A percentile compares a stretch with the other conserved stretches of the same genome.
Evolutionary conservation across 208 protist species (phyloP).

Genomic region (Leishmania major): DNA sequence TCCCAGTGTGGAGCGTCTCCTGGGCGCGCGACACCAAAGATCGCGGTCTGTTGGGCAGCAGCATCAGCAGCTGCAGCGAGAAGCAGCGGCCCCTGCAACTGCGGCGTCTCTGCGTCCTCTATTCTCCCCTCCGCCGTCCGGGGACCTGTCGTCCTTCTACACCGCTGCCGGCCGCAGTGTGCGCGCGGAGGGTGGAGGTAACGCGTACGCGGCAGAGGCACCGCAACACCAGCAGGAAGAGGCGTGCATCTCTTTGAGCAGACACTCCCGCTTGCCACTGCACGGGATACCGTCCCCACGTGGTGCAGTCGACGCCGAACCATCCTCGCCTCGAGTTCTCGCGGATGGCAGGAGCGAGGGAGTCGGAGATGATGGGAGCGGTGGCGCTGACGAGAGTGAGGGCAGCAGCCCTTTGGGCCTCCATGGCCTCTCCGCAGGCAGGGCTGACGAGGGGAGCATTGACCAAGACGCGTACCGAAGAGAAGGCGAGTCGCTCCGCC

Average conservation of each 20-base stretch:
- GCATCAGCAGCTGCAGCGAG: not conserved
- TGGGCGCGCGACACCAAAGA: constrained; percentile 14
- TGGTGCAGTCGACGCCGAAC: not conserved
- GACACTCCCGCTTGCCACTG: not conserved
- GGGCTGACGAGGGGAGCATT: not conserved
- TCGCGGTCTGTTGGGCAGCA: not conserved
- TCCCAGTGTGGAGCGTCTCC: constrained; percentile 8
- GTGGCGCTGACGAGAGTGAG: not conserved
- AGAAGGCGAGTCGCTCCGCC: not conserved
- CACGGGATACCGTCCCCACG: not conserved
- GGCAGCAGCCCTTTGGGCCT: not conserved
- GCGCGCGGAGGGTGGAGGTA: not conserved
- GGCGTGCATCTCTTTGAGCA: not conserved
- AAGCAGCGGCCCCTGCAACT: not conserved
- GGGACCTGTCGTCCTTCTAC: constrained; percentile 15
- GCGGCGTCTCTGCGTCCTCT: not conserved
- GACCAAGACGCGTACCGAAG: not conserved
- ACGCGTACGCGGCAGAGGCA: not conserved
- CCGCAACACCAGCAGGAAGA: too few species aligned
- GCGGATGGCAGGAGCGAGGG: not conserved
- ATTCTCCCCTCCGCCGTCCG: not conserved
- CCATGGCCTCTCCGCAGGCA: not conserved
- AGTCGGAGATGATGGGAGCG: not conserved
- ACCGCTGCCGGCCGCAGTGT: constrained; percentile 1
- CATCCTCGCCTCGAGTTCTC: not conserved